These are phyloP conservation scores for Epichloe scottii DNA, from an alignment of 2,329 filamentous ascomycete species.

Conservation along the genomic window DNA sequence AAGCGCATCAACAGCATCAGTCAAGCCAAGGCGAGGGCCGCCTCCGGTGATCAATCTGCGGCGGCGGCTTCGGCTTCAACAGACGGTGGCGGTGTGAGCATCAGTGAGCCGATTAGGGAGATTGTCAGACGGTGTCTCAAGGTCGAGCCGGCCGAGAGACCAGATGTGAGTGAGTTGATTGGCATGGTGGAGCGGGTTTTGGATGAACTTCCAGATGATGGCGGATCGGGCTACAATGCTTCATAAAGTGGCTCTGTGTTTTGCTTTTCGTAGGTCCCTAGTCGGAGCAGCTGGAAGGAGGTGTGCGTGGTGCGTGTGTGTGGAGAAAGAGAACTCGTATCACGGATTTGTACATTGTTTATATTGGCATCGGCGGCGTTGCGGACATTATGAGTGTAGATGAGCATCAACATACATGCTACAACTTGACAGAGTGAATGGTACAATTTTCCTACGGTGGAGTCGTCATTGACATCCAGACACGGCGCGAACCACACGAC, in stretches of 20 bases:
- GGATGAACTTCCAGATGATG: conserved; percentile 17
- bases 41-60: conserved; percentile 14
- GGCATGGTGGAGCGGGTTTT: conserved; percentile 64
- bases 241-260: background rate
- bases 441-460: too few relatives aligned
- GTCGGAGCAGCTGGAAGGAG: too few relatives aligned
- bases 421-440: too few relatives aligned
- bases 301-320: background rate
- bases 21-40: conserved; percentile 17
- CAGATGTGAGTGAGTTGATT: conserved; percentile 77
- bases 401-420: too few relatives aligned
- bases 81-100: conserved; percentile 26
- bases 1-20: conserved; percentile 31
- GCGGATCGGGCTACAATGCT: background rate
- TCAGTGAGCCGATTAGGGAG: conserved; percentile 74
- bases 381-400: too few relatives aligned
- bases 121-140: conserved; percentile 76
- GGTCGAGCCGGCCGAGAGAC: conserved; percentile 78
- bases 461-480: too few relatives aligned
- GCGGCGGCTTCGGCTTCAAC: conserved; percentile 6
- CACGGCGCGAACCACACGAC: too few relatives aligned
- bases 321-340: background rate
- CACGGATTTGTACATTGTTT: too few relatives aligned
- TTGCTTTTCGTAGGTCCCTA: background rate
- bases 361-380: too few relatives aligned